phyloP scores from a whole-genome alignment of 805 yeast genomes.

The Helenozyma rhizophorensis region DNA sequence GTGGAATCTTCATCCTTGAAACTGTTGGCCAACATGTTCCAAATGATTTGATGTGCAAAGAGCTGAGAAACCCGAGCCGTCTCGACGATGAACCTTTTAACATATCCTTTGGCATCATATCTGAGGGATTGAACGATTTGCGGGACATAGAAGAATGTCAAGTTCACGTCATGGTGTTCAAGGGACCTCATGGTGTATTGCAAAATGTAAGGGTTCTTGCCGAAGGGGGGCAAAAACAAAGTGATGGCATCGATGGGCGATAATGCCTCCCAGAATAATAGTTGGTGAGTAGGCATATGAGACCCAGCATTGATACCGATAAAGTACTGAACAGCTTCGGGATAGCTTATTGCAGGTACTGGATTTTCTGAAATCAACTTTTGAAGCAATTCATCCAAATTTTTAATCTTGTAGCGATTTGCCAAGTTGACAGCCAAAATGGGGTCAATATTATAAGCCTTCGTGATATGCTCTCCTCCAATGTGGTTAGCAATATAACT shows the following conservation, averaged over 20 bases:
- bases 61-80: slow-evolving; percentile 87
- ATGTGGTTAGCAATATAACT: slow-evolving; percentile 28
- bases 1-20: slow-evolving; percentile 85
- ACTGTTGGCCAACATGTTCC: slow-evolving; percentile 96
- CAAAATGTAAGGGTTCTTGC: slow-evolving; percentile 58
- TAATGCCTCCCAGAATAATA: slow-evolving; percentile 68
- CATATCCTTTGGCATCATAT: slow-evolving; percentile 78
- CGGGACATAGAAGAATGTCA: slow-evolving; percentile 95
- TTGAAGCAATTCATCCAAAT: slow-evolving; percentile 37
- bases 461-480: slow-evolving; percentile 40
- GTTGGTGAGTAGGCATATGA: slow-evolving; percentile 35
- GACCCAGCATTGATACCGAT: slow-evolving; percentile 36
- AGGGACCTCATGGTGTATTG: slow-evolving; percentile 90
- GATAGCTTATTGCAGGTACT: slow-evolving; percentile 47
- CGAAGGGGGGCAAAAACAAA: slow-evolving; percentile 71
- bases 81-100: slow-evolving; percentile 82
- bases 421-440: slow-evolving; percentile 68
- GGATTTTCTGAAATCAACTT: slow-evolving; percentile 54
- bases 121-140: slow-evolving; percentile 93
- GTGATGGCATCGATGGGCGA: slow-evolving; percentile 84
- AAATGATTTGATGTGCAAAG: slow-evolving; percentile 95
- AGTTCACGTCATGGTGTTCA: slow-evolving; percentile 79
- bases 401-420: slow-evolving; percentile 48
- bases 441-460: slow-evolving; percentile 67
- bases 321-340: slow-evolving; percentile 58